These are phyloP conservation scores for Penicillium sp. DNA, from an alignment of 2,329 filamentous ascomycete species.

Conservation along the genomic window DNA sequence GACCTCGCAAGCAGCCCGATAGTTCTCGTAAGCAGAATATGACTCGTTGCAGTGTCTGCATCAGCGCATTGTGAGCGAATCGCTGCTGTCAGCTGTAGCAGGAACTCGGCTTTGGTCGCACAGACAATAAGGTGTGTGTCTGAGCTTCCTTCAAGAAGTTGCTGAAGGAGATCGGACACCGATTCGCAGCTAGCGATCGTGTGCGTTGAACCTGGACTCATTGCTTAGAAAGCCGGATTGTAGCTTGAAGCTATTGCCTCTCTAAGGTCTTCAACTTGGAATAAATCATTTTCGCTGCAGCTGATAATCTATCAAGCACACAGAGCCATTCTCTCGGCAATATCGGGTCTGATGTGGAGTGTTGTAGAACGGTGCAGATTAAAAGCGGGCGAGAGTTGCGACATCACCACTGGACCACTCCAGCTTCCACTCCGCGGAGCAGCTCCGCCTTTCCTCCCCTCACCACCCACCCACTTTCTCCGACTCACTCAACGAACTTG, in stretches of 20 bases:
- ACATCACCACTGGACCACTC: slow-evolving; percentile 4
- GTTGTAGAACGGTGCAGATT: slow-evolving; percentile 1
- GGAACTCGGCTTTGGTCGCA: slow-evolving; percentile 61
- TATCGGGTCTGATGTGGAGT: neutral
- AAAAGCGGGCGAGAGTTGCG: slow-evolving; percentile 5
- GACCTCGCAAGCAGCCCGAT: slow-evolving; percentile 67
- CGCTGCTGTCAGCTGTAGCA: slow-evolving; percentile 55
- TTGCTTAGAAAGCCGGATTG: slow-evolving; percentile 4
- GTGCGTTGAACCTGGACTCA: slow-evolving; percentile 19
- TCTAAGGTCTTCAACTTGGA: neutral
- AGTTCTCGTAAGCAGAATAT: slow-evolving; percentile 57
- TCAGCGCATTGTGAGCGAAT: slow-evolving; percentile 32
- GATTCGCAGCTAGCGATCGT: slow-evolving; percentile 49
- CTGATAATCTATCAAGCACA: neutral
- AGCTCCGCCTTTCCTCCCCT: slow-evolving; percentile 25
- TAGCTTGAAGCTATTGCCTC: neutral
- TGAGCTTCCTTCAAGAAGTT: slow-evolving; percentile 56
- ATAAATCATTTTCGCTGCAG: neutral
- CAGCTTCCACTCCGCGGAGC: slow-evolving; percentile 12
- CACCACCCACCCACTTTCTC: slow-evolving; percentile 11
- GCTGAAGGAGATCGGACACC: slow-evolving; percentile 55
- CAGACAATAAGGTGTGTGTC: slow-evolving; percentile 68
- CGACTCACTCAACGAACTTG: slow-evolving; percentile 15
- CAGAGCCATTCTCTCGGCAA: neutral
- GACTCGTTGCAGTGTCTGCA: slow-evolving; percentile 16